phyloP scores from a whole-genome alignment of 2,329 filamentous ascomycete genomes.

The Penicillium digitatum region DNA sequence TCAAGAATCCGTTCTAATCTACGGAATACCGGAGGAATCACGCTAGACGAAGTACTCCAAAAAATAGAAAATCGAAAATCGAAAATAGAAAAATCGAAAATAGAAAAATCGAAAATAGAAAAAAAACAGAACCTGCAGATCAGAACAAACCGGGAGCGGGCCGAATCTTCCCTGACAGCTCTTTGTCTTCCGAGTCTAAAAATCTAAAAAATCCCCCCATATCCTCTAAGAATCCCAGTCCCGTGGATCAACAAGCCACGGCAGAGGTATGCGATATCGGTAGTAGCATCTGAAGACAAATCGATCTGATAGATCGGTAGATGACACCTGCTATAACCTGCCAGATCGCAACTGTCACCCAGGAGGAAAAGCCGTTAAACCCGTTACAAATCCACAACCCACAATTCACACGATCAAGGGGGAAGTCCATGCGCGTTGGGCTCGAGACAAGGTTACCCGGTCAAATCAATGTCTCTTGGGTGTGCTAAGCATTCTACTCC shows the following conservation, averaged over 20 bases:
- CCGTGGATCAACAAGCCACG: conserved; percentile 9
- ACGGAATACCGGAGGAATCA: too few relatives aligned
- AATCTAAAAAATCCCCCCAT: not conserved
- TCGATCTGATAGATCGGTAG: too few relatives aligned
- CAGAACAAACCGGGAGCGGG: conserved; percentile 19
- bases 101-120: too few relatives aligned
- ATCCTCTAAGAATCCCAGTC: not conserved
- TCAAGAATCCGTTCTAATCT: too few relatives aligned
- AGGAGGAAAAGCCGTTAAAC: not conserved
- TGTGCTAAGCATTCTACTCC: too few relatives aligned
- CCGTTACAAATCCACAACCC: conserved; percentile 5
- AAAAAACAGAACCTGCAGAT: too few relatives aligned
- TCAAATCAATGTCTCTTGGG: not conserved
- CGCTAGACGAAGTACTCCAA: too few relatives aligned
- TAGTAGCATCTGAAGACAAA: too few relatives aligned
- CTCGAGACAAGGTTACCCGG: not conserved
- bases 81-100: too few relatives aligned
- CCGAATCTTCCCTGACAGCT: conserved; percentile 25
- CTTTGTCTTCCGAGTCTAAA: conserved; percentile 12
- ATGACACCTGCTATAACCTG: too few relatives aligned
- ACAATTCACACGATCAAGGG: not conserved
- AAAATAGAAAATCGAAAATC: too few relatives aligned
- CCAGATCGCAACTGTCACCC: too few relatives aligned
- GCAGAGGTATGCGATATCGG: not conserved
- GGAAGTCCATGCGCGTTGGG: not conserved